Conservation (phyloP, 2,329 filamentous ascomycete genomes). For the Pestalotiopsis sp. region DNA sequence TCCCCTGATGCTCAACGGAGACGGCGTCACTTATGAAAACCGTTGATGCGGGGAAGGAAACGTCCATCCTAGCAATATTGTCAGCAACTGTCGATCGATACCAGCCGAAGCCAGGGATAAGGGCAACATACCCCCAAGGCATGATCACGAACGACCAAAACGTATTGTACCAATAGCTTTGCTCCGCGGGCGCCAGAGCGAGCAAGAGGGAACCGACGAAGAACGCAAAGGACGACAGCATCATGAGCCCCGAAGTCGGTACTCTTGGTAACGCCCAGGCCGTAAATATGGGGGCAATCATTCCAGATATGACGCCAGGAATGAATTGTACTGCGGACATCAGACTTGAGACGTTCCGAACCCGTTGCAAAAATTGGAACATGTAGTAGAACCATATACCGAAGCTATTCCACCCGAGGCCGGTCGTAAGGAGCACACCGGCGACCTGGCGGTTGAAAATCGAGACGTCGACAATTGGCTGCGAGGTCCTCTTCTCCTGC, state of each 20-base stretch:
- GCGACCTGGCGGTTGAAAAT: constrained; percentile 44
- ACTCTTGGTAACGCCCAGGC: constrained; percentile 32
- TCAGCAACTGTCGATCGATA: background rate
- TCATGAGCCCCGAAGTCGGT: constrained; percentile 38
- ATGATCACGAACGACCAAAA: constrained; percentile 63
- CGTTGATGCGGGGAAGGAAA: constrained; percentile 65
- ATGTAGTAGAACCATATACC: constrained; percentile 43
- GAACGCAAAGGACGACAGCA: constrained; percentile 46
- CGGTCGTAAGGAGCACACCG: constrained; percentile 48
- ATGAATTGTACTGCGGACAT: constrained; percentile 33
- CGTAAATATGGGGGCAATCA: constrained; percentile 29
- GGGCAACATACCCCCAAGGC: constrained; percentile 40
- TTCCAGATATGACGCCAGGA: constrained; percentile 25
- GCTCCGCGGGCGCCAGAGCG: constrained; percentile 50
- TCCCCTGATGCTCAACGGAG: constrained; percentile 38
- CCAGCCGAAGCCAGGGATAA: background rate
- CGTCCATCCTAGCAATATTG: constrained; percentile 57
- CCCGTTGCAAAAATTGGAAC: constrained; percentile 41
- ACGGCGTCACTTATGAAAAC: constrained; percentile 60
- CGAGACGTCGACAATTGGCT: constrained; percentile 53
- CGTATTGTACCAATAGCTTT: constrained; percentile 66
- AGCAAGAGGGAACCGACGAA: constrained; percentile 44
- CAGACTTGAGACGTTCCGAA: constrained; percentile 32
- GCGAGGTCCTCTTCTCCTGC: constrained; percentile 49
- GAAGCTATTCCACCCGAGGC: constrained; percentile 43